These are phyloP conservation scores for Mycena venus DNA, from an alignment of 768 basidiomycete species.

Conservation along the genomic window DNA sequence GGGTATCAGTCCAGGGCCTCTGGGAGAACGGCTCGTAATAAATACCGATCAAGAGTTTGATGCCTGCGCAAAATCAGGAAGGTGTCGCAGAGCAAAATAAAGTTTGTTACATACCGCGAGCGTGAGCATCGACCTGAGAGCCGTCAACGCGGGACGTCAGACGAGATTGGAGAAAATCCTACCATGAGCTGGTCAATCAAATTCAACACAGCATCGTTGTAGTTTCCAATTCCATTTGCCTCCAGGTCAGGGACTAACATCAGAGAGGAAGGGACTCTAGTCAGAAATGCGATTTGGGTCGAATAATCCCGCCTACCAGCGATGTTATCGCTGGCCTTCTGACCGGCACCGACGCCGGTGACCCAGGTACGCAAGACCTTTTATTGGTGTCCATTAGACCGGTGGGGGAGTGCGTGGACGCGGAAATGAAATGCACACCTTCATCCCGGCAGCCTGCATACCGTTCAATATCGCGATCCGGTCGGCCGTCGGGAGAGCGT, in stretches of 20 bases:
- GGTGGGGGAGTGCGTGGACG: not conserved
- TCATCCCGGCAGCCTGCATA: constrained; percentile 44
- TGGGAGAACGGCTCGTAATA: no score
- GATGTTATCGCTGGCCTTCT: constrained; percentile 42
- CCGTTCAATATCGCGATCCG: constrained; percentile 37
- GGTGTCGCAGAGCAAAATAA: not conserved
- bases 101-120: constrained; percentile 39
- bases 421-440: constrained; percentile 30
- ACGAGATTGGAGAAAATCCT: no score
- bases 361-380: constrained; percentile 47
- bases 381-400: not conserved
- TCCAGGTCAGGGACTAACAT: constrained; percentile 47
- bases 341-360: constrained; percentile 39
- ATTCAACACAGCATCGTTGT: constrained; percentile 51
- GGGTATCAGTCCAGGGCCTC: not conserved
- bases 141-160: no score
- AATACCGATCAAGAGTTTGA: constrained; percentile 38
- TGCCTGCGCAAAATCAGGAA: constrained; percentile 16
- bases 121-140: constrained; percentile 45
- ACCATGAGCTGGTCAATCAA: constrained; percentile 54
- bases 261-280: not conserved
- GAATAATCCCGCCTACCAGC: not conserved
- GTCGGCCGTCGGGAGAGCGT: constrained; percentile 36
- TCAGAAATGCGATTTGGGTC: not conserved
- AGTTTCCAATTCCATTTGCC: constrained; percentile 47